Conservation (phyloP, 75 land plant genomes). For the Ceratopteris richardii region DNA sequence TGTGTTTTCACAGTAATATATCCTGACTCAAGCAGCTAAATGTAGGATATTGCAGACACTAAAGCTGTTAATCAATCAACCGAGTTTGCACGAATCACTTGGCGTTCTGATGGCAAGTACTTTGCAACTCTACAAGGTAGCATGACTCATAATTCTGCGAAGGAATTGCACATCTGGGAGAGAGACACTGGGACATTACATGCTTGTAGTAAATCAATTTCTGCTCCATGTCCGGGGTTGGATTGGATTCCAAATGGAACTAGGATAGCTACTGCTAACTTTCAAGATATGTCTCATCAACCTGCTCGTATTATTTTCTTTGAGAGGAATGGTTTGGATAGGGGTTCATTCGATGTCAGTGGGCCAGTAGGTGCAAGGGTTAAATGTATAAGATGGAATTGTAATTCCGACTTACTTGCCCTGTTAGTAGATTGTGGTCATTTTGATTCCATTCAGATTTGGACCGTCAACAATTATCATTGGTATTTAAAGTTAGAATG, state of each 20-base stretch:
- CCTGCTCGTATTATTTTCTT: conserved; percentile 52
- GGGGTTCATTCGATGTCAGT: conserved; percentile 58
- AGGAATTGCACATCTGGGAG: conserved; percentile 78
- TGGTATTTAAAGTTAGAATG: conserved; percentile 98
- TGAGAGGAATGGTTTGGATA: conserved; percentile 94
- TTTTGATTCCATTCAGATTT: conserved; percentile 64
- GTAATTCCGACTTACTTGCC: conserved; percentile 80
- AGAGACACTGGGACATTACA: conserved; percentile 72
- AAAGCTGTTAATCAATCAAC: conserved; percentile 9
- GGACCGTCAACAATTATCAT: conserved; percentile 91
- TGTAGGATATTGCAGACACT: not conserved
- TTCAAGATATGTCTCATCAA: conserved; percentile 23
- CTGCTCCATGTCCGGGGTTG: conserved; percentile 37
- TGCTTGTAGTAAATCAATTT: conserved; percentile 54
- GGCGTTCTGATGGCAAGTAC: conserved; percentile 97
- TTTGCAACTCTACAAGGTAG: conserved; percentile 62
- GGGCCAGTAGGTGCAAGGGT: conserved; percentile 42
- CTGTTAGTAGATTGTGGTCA: conserved; percentile 39
- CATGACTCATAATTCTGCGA: conserved; percentile 10
- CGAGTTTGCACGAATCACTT: conserved; percentile 41
- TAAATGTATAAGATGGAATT: conserved; percentile 67
- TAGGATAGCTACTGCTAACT: conserved; percentile 65
- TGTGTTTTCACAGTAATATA: not conserved
- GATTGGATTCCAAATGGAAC: conserved; percentile 97
- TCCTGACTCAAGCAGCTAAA: not conserved